Evolutionary conservation across 805 yeast species (phyloP), one percentile per base, ranked within the genome.

Genomic region (Kuraishia borneana): DNA sequence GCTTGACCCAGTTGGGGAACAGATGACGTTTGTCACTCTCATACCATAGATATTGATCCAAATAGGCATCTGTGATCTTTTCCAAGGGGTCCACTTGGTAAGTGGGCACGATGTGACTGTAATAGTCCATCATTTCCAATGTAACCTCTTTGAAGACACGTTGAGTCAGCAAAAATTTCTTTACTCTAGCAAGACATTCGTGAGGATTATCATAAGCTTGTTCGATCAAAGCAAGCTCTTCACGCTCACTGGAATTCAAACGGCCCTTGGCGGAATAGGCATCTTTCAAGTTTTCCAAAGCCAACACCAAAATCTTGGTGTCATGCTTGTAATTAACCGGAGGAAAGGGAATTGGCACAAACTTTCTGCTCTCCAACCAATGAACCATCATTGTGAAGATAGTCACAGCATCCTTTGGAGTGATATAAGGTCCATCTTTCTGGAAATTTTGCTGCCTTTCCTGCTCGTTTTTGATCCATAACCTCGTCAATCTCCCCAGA

Each of bases 141-240:
- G 76, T 75, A 2, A 80, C 84, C 38, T 92, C 96, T 51, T 88
- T 88, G 60, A 92, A 92, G 7, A 85, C 92, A 40, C 97, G 66
- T 53, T 88, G 96, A 0, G 96, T 83, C 37, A 87, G 60, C 31
- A 92, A 57, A 29, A 78, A 76, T 46, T 80, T 79, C 56, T 92
- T 92, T 36, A 92, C 72, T 41, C 95, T 71, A 12, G 80, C 81
- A 38, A 92, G 61, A 40, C 88, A 80, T 49, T 94, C 97, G 52
- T 87, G 95, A 0, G 99, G 99, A 45, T 85, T 84, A 48, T 92
- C 99, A 51, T 85, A 92, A 0, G 97, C 97, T 48, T 87, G 94
- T 50, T 92, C 98, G 31, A 92, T 85, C 40, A 89, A 61, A 0
- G 96, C 92, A 39, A 92, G 60, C 47, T 92, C 98, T 55, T 89